Evolutionary conservation across 2,329 filamentous ascomycete genomes (phyloP).

Genomic region (Cladosporium austrohemisphaericum): DNA sequence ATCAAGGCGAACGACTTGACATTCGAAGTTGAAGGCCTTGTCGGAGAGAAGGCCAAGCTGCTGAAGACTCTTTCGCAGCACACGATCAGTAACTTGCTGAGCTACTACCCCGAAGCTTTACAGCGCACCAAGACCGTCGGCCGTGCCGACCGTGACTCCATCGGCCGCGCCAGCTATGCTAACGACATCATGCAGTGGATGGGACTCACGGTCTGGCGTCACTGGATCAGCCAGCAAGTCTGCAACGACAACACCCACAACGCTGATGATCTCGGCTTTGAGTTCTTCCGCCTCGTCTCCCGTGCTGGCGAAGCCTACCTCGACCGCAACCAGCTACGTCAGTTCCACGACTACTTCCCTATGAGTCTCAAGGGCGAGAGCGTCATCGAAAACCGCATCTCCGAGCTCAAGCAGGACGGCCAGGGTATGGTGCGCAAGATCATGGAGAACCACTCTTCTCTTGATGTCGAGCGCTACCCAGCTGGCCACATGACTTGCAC

Average conservation of each 20-base stretch:
- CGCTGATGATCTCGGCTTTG: slow-evolving; percentile 44
- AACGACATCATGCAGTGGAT: slow-evolving; percentile 52
- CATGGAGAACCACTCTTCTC: slow-evolving; percentile 4
- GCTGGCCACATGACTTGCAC: slow-evolving; percentile 10
- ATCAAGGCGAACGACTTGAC: slow-evolving; percentile 24
- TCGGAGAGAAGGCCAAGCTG: slow-evolving; percentile 30
- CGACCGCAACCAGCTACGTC: slow-evolving; percentile 34
- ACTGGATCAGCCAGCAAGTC: slow-evolving; percentile 45
- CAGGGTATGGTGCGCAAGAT: slow-evolving; percentile 10
- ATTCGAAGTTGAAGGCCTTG: slow-evolving; percentile 24
- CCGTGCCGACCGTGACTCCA: slow-evolving; percentile 31
- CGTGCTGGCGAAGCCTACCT: slow-evolving; percentile 45
- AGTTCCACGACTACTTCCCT: slow-evolving; percentile 41
- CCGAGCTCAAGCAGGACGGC: slow-evolving; percentile 39
- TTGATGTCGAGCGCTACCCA: slow-evolving; percentile 6
- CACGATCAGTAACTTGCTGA: slow-evolving; percentile 32
- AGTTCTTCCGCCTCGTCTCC: slow-evolving; percentile 42
- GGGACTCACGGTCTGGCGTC: slow-evolving; percentile 44
- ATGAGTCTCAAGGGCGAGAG: slow-evolving; percentile 42
- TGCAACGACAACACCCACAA: slow-evolving; percentile 37
- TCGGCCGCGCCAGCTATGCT: slow-evolving; percentile 42
- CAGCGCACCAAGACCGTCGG: slow-evolving; percentile 26
- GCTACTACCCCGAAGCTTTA: slow-evolving; percentile 32
- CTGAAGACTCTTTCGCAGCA: slow-evolving; percentile 28
- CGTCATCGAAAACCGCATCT: slow-evolving; percentile 40